Evolutionary conservation across 2,329 filamentous ascomycete species (phyloP), one percentile per base, ranked within the genome.

Genomic region (Fusarium praegraminearum): DNA sequence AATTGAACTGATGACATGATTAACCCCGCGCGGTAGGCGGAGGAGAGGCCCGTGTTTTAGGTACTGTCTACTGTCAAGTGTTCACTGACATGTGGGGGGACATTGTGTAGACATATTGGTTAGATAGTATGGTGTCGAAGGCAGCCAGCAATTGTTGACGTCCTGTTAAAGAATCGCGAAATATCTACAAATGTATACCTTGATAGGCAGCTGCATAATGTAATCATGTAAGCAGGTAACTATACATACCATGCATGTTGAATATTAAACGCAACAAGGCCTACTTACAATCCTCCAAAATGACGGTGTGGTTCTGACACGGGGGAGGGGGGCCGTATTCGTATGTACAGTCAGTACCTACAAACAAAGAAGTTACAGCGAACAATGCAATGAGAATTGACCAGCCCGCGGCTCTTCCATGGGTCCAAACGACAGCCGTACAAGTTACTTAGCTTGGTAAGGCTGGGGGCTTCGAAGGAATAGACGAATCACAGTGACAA

Each of bases 401-500:
- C 44, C 30, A 47, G 38, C 28, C 58, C 60, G 24, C 45, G 62
- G 45, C 35, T 64, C 59, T 58, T 58, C 18, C 54, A 41, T 46
- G 43, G 57, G 26, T 30, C 58, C 60, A 24, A 47, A 9, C 41
- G 47, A 15, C 30, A 56, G 43, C 44, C 33, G 61, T 58, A 64
- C 61, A 46, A 59, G 22, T 51, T 45, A 65, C 62, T 60, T 65
- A 33, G 46, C 46, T 47, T 44, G 30, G 61, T 53, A 65, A 65
- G 54, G 52, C 62, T 65, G 55, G 52, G 11, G 36, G n/a, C 15
- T 45, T 36, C 18, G 55, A 46, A 22, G 30, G 13, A 20, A 44
- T 33, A 36, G 57, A 52, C 76, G 66, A 78, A 78, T 78, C 68
- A 77, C 40, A 46, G 46, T 32, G 12, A 22, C 46, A 60, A 28